Evolutionary conservation across 1,139 yeast species (phyloP), one percentile per base, ranked within the genome.

Genomic region (Blastobotrys persicus): DNA sequence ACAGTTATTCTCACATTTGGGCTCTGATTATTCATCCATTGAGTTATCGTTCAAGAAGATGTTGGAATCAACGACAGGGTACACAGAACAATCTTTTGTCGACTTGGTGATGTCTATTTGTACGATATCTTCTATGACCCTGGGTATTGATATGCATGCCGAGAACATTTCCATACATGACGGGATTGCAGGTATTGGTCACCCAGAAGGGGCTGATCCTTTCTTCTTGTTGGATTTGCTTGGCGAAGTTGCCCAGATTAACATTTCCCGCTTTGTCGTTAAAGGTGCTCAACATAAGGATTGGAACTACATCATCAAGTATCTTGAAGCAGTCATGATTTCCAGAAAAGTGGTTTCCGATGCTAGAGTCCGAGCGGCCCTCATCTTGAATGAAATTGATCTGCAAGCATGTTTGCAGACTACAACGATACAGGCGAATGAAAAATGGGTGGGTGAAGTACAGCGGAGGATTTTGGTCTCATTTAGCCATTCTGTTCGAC

Each of bases 21-120:
- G 64, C 4, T 46, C 61, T 2, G 96, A 86, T 51, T 62, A 78
- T 17, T 64, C 67, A 6, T 75, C 78, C 1, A 74, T 87, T 19
- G 84, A 81, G 45, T 66, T 64, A 13, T 78, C 89, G 0, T 67
- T 82, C 28, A 66, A 69, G n/a, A 83, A 82, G 55, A 70, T 89
- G 37, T 68, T 78, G 16, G 48, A 44, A 9, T 31, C 46, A 6
- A 44, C 48, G 1, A 35, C 3, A 11, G 47, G 44, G 6, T 50
- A 48, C 23, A 6, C 37, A 2, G 44, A 20, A 9, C 28, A 7
- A 11, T 35, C 43, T 13, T 32, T 49, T 14, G 16, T 14, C 14
- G 46, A 37, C 26, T 12, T 49, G 39, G 12, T 44, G 12, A 23
- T 9, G n/a, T 31, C 47, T 5, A 40, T 44, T 31, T 44, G 46